Evolutionary conservation across 768 basidiomycete species (phyloP), one percentile per base, ranked within the genome.

Genomic region (Mycena sanguinolenta): DNA sequence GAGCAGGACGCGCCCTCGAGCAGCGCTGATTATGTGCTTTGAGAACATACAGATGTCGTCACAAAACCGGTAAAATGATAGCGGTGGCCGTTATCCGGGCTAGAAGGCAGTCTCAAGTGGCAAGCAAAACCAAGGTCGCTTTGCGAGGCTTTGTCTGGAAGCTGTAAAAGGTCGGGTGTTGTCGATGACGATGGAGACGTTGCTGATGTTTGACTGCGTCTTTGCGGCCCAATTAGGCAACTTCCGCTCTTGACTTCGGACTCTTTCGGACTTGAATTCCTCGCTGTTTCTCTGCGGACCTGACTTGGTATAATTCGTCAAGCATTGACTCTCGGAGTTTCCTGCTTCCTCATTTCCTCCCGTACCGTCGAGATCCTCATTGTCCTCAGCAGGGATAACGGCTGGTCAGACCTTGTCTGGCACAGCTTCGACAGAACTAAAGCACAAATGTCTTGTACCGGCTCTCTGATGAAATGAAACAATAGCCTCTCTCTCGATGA

Each of bases 21-120:
- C 91, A 65, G 90, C 81, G 67, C 88, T 86, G 67, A 93, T 83
- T 70, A 93, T 85, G 70, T 85, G 91, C 86, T 89, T 89, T 75
- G 92, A 92, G 39, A 93, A 85, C 92, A 94, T 94, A 34, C 53
- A 30, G 62, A 17, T 23, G 58, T 27, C 23, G 36, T 46, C 50
- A 60, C 58, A 32, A 53, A 58, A 49, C 54, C 32, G n/a, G 34
- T 42, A 39, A 46, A 50, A 60, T 34, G 34, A 39, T 27, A 63
- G 38, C 49, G 50, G 61, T 52, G 34, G 32, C 12, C 10, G n/a
- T 58, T 6, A 49, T 14, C 25, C 19, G 16, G 2, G 32, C 19
- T 44, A 44, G 21, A 10, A 42, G 52, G 27, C n/a, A 23, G 46
- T 50, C 61, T 62, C 38, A n/a, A 23, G 21, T 14, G 30, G 28